Conservation (phyloP, 208 protist species). For the Baffinella frigidus region DNA sequence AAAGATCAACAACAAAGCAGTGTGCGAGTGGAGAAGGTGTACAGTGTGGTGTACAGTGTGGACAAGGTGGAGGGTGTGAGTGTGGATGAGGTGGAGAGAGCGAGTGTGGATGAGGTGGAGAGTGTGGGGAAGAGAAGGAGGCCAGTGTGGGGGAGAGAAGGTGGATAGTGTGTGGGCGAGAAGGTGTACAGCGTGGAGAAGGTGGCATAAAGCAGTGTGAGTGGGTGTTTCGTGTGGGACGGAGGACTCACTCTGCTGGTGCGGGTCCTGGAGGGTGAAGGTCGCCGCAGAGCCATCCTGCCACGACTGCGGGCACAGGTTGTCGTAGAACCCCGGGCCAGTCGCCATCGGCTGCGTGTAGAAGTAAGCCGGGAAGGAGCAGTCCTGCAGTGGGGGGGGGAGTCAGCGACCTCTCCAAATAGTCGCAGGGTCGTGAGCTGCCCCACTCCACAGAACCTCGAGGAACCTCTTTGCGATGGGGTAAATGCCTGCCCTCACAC, state of each 20-base stretch:
- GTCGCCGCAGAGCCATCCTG: conserved; percentile 63
- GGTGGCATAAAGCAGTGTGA: background rate
- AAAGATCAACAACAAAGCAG: background rate
- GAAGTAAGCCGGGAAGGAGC: conserved; percentile 65
- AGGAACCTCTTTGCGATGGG: background rate
- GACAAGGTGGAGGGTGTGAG: too few species aligned
- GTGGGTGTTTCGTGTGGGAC: background rate
- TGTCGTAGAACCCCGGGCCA: conserved; percentile 65
- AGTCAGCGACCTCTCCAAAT: background rate
- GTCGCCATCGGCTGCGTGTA: conserved; percentile 66
- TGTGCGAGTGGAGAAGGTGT: background rate
- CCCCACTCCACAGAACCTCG: too few species aligned
- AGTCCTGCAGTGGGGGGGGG: conserved; percentile 29
- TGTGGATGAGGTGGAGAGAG: too few species aligned
- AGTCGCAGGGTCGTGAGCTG: too few species aligned
- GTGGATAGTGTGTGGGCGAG: too few species aligned
- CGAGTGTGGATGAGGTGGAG: too few species aligned
- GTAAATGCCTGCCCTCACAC: background rate
- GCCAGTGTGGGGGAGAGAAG: too few species aligned
- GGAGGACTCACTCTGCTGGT: conserved; percentile 66
- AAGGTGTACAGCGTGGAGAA: too few species aligned
- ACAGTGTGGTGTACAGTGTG: too few species aligned
- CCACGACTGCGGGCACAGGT: conserved; percentile 65
- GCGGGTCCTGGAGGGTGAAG: conserved; percentile 64
- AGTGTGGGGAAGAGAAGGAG: too few species aligned